These are phyloP conservation scores for Aspergillus sp. DNA, from an alignment of 2,329 filamentous ascomycete genomes.

Conservation along the genomic window DNA sequence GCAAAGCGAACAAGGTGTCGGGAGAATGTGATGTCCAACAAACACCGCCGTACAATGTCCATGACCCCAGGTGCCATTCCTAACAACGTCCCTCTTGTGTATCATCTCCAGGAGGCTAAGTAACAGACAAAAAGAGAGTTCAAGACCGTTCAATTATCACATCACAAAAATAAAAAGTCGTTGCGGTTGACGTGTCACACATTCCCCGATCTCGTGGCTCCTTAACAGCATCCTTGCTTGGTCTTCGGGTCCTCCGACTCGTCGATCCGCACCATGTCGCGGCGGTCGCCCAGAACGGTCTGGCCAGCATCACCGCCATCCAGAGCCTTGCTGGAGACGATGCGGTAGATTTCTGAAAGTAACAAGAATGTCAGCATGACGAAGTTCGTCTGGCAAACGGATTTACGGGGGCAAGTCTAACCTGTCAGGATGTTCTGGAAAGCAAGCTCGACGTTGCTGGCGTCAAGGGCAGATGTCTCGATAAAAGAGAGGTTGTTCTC, in stretches of 20 bases:
- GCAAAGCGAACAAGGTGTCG: constrained; percentile 13
- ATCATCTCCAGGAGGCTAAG: constrained; percentile 37
- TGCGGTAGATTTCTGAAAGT: constrained; percentile 90
- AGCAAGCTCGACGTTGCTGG: constrained; percentile 97
- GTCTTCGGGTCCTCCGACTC: constrained; percentile 77
- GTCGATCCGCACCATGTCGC: constrained; percentile 79
- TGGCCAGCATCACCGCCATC: constrained; percentile 83
- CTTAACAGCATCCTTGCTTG: constrained; percentile 58
- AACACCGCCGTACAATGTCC: constrained; percentile 28
- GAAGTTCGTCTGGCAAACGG: neutral
- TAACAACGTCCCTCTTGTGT: constrained; percentile 36
- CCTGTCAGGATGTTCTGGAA: constrained; percentile 99
- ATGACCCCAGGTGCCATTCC: constrained; percentile 28
- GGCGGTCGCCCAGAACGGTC: constrained; percentile 76
- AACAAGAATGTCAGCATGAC: constrained; percentile 10
- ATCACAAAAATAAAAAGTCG: constrained; percentile 43
- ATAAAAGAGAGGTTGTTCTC: constrained; percentile 99
- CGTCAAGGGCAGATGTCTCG: constrained; percentile 96
- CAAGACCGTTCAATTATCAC: constrained; percentile 42
- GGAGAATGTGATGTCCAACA: constrained; percentile 24
- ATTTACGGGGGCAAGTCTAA: constrained; percentile 48
- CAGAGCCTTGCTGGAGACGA: constrained; percentile 95
- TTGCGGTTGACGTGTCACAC: constrained; percentile 32
- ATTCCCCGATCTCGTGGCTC: constrained; percentile 18
- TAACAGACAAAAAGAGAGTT: constrained; percentile 40